Conservation (phyloP, 345 rosid species). For the Erodium maritimum region DNA sequence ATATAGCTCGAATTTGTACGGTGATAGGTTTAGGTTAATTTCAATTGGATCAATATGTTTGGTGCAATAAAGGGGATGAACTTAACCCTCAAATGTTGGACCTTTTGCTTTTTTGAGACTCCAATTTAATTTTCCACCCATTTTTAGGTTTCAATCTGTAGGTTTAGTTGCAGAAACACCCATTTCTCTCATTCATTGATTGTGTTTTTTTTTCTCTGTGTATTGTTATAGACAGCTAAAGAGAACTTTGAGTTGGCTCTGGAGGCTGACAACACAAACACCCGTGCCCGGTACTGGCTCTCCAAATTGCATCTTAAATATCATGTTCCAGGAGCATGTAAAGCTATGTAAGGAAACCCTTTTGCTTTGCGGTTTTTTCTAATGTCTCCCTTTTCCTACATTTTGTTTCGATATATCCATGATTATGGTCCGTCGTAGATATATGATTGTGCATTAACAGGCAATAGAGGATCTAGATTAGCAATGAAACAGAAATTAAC, state of each 20-base stretch:
- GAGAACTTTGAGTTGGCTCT: conserved; percentile 85
- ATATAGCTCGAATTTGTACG: neutral
- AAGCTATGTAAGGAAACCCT: conserved; percentile 57
- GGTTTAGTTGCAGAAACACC: neutral
- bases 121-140: no score
- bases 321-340: conserved; percentile 72
- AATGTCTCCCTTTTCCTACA: neutral
- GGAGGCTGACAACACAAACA: conserved; percentile 63
- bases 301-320: conserved; percentile 76
- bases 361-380: neutral
- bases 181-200: neutral
- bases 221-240: conserved; percentile 52
- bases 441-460: neutral
- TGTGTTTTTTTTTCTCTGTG: neutral
- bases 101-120: no score
- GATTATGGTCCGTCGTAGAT: neutral
- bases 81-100: no score
- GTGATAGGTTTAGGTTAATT: neutral
- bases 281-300: conserved; percentile 81
- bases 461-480: no score
- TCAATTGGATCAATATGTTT: neutral
- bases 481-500: no score
- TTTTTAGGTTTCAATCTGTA: neutral
- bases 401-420: neutral
- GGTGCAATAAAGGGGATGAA: no score